Conservation (phyloP, 441 rosid species). For the Erodium trifolium region DNA sequence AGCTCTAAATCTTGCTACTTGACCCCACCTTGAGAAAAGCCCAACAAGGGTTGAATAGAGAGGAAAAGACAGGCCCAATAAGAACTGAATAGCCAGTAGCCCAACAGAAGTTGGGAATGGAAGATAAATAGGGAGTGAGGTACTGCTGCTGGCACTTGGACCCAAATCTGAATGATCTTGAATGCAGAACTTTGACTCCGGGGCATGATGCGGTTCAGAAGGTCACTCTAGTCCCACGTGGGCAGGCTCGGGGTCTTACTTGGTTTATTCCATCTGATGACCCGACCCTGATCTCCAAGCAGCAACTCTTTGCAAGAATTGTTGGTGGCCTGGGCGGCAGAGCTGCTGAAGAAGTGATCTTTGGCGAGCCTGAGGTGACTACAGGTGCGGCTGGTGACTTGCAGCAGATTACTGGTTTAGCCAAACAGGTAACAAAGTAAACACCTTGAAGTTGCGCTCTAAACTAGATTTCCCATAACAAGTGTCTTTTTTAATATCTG, state of each 20-base stretch:
- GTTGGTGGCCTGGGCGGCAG: slow-evolving; percentile 95
- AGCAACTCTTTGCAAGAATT: slow-evolving; percentile 89
- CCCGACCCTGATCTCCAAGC: slow-evolving; percentile 86
- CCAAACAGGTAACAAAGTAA: slow-evolving; percentile 55
- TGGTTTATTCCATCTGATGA: slow-evolving; percentile 97
- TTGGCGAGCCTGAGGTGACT: slow-evolving; percentile 90
- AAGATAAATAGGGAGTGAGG: no score
- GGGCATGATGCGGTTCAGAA: slow-evolving; percentile 94
- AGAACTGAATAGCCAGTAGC: background rate
- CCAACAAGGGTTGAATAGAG: no score
- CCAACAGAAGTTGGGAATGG: background rate
- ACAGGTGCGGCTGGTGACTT: slow-evolving; percentile 96
- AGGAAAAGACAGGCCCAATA: no score
- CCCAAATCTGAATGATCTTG: slow-evolving; percentile 10
- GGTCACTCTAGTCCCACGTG: slow-evolving; percentile 82
- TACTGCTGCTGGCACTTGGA: no score
- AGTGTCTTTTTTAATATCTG: background rate
- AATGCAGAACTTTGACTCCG: slow-evolving; percentile 75
- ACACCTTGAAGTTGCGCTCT: background rate
- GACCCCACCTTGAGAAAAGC: no score
- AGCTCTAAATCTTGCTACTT: no score
- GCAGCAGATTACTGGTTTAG: slow-evolving; percentile 86
- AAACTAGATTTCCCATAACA: background rate
- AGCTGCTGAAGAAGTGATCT: slow-evolving; percentile 91
- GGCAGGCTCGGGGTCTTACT: slow-evolving; percentile 91